Evolutionary conservation across 2,329 filamentous ascomycete species (phyloP).

Genomic region (Paraconiothyrium sp.): DNA sequence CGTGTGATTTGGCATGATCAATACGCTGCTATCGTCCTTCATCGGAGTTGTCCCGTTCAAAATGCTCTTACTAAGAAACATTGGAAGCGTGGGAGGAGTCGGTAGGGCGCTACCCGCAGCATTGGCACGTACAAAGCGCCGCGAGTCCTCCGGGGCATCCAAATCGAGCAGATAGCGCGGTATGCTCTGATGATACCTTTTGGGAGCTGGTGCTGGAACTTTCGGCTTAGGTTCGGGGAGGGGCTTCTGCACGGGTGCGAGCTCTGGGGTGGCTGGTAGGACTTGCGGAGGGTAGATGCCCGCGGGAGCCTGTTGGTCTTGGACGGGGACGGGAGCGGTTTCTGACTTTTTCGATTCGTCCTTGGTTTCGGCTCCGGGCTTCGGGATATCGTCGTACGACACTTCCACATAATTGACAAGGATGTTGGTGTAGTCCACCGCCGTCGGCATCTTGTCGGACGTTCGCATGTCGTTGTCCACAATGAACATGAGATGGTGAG

Average conservation of each 20-base stretch:
- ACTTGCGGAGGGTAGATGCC: constrained; percentile 46
- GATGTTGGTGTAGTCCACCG: constrained; percentile 97
- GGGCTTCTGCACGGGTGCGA: constrained; percentile 34
- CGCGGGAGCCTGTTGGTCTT: constrained; percentile 36
- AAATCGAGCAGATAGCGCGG: constrained; percentile 88
- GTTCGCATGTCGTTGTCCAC: constrained; percentile 94
- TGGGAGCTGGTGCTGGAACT: constrained; percentile 53
- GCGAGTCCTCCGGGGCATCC: constrained; percentile 82
- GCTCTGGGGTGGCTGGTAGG: constrained; percentile 55
- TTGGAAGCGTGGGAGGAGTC: constrained; percentile 82
- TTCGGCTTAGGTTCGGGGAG: constrained; percentile 40
- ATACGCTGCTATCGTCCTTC: constrained; percentile 97
- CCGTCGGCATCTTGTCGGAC: constrained; percentile 86
- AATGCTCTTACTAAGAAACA: constrained; percentile 94
- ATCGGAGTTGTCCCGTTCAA: constrained; percentile 89
- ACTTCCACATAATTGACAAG: constrained; percentile 99
- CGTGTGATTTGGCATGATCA: constrained; percentile 97
- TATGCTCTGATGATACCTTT: constrained; percentile 75
- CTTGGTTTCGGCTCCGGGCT: constrained; percentile 27
- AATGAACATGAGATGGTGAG: constrained; percentile 95
- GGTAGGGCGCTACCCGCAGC: constrained; percentile 81
- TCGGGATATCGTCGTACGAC: constrained; percentile 73
- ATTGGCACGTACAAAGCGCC: constrained; percentile 77
- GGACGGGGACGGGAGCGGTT: constrained; percentile 31
- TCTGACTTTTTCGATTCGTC: constrained; percentile 32